Base-by-base conservation (phyloP, 306 rosid species). In the Abrus precatorius region DNA sequence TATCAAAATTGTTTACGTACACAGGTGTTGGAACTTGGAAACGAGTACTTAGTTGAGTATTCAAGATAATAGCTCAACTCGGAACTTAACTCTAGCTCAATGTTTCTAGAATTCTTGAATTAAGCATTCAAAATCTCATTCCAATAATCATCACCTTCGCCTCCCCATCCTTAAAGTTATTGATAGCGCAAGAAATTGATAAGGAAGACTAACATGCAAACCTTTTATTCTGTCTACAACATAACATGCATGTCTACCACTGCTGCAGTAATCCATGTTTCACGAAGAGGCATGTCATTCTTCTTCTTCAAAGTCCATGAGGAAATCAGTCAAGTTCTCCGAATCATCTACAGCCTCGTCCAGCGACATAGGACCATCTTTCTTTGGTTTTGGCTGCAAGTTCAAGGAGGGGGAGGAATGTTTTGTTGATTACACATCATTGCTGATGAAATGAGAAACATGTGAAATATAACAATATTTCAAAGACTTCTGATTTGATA, bases 271-370 rank as follows among this genome's bases (percentile, higher is more conserved):
- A 20, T 20, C 20, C 20, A 20, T 20, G 20, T 20, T 72, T 84
- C 61, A 38, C 12, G 33, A 64, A 54, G 83, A 34, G 80, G 53
- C 68, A 9, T 53, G 57, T 76, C 52, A 85, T 75, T 85, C 97
- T 86, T 85, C 97, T 87, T 91, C 97, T 69, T 90, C 95, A 75
- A 95, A 95, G 76, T 92, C 98, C 87, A 95, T 33, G 48, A 95
- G 97, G 80, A 95, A 92, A 87, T 95, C 97, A 71, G 98, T 95
- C 72, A 92, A 76, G 84, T 92, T 95, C 84, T 92, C 97, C 9
- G 97, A 91, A 40, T 95, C 97, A 5, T 81, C 95, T 53, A 91
- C 3, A 32, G 97, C 98, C 38, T 91, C 94, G 0, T 91, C 92
- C 86, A 95, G 79, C 48, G 97, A 89, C 85, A 89, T 4, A 4